Evolutionary conservation across 23 red algal genomes (phyloP).

Genomic region (Gracilaria gracilis): DNA sequence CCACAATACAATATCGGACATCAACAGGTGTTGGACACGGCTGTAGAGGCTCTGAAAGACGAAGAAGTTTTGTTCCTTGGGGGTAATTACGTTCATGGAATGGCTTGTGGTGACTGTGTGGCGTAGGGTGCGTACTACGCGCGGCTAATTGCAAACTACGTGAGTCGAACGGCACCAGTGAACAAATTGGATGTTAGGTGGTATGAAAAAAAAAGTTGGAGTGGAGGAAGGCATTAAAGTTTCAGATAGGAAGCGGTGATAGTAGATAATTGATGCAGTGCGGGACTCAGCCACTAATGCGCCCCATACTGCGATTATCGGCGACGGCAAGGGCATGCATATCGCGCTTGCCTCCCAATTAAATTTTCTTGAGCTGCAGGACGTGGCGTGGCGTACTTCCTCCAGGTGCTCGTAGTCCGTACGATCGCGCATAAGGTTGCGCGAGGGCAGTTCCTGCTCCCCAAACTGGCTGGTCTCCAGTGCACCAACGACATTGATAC

Average conservation of each 20-base stretch:
- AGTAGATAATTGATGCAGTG: too few species aligned
- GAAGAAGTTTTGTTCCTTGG: conserved; percentile 84
- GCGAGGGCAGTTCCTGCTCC: conserved; percentile 65
- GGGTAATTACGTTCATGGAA: conserved; percentile 89
- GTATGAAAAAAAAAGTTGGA: too few species aligned
- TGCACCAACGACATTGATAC: conserved; percentile 86
- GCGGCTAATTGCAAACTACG: conserved; percentile 40
- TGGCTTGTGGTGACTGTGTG: conserved; percentile 98
- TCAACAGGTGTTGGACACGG: conserved; percentile 39
- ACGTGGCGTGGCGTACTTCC: conserved; percentile 48
- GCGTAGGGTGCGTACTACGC: conserved; percentile 80
- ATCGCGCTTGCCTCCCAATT: conserved; percentile 76
- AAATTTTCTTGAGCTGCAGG: conserved; percentile 76
- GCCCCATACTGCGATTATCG: conserved; percentile 81
- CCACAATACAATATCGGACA: conserved; percentile 91
- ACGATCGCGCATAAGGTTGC: conserved; percentile 74
- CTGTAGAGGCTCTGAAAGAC: conserved; percentile 28
- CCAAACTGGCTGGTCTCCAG: conserved; percentile 92
- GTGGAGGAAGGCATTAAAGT: background rate
- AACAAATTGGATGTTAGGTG: background rate
- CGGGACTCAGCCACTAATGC: conserved; percentile 69
- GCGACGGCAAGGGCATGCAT: conserved; percentile 53
- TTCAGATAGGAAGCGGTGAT: background rate
- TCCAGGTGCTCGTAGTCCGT: conserved; percentile 62
- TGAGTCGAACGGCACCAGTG: background rate